Evolutionary conservation across 352 stramenopile species (phyloP).

Genomic region (Pythium grandisporangium): DNA sequence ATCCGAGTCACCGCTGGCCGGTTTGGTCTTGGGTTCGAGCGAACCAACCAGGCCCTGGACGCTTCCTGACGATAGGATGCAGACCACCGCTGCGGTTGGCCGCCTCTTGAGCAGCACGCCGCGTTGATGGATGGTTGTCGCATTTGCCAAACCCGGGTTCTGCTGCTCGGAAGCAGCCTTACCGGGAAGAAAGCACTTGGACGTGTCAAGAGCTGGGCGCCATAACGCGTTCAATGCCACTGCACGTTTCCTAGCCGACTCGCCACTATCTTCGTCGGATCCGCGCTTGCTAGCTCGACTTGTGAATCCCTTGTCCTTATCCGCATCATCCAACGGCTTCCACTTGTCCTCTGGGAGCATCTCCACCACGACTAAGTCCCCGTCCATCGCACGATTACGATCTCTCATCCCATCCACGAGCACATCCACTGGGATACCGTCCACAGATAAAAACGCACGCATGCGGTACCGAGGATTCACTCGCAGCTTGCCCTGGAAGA

Average conservation of each 20-base stretch:
- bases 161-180: neutral
- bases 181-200: conserved; percentile 8
- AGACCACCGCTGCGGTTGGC: conserved; percentile 61
- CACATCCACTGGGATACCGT: conserved; percentile 66
- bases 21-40: conserved; percentile 41
- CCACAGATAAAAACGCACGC: conserved; percentile 72
- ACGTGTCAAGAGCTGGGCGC: conserved; percentile 8
- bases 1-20: conserved; percentile 19
- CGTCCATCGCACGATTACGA: conserved; percentile 70
- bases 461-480: conserved; percentile 64
- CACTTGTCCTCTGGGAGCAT: conserved; percentile 42
- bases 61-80: conserved; percentile 51
- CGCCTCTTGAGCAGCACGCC: conserved; percentile 12
- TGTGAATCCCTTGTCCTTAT: conserved; percentile 9
- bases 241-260: conserved; percentile 1
- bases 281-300: too few relatives aligned
- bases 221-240: conserved; percentile 9
- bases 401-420: conserved; percentile 59
- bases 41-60: conserved; percentile 50
- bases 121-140: conserved; percentile 1
- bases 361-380: conserved; percentile 69
- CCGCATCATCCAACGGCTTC: conserved; percentile 26
- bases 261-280: conserved; percentile 8
- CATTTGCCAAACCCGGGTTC: neutral
- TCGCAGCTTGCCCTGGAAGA: conserved; percentile 57